Percentiles rank a stretch among this genome's conserved stretches.
Evolutionary conservation across 2,329 filamentous ascomycete species (phyloP).

Genomic region (Aspergillus caelatus): DNA sequence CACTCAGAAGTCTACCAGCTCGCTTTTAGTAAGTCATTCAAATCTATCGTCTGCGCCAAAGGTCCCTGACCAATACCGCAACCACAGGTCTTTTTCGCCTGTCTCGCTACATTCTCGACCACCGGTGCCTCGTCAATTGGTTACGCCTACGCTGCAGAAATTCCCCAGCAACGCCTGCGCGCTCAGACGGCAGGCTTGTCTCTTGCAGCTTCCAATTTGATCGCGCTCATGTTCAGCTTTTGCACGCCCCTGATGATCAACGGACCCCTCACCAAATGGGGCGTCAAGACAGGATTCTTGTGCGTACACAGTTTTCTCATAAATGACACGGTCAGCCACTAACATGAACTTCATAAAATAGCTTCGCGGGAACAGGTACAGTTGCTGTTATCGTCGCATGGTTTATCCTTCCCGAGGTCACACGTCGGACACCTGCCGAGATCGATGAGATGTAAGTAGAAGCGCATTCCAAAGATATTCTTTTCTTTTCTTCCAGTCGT

Average conservation of each 20-base stretch:
- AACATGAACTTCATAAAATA: conserved; percentile 11
- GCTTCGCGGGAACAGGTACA: conserved; percentile 39
- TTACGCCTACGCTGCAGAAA: conserved; percentile 48
- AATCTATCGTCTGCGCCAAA: background rate
- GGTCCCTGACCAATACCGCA: background rate
- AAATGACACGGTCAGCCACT: background rate
- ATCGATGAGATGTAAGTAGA: conserved; percentile 49
- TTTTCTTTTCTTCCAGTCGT: background rate
- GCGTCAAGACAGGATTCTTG: conserved; percentile 52
- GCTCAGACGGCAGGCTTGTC: conserved; percentile 45
- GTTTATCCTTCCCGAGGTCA: conserved; percentile 57
- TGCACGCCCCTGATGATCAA: conserved; percentile 52
- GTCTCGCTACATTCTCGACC: conserved; percentile 46
- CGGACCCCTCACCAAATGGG: conserved; percentile 39
- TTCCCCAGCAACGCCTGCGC: conserved; percentile 45
- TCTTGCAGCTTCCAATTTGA: conserved; percentile 43
- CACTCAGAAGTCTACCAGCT: conserved; percentile 34
- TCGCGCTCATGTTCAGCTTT: conserved; percentile 51
- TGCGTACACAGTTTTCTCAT: conserved; percentile 22
- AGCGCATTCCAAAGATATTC: background rate
- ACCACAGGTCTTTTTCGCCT: conserved; percentile 46
- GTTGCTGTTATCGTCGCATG: conserved; percentile 43
- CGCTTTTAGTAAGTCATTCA: conserved; percentile 35
- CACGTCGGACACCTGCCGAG: conserved; percentile 51
- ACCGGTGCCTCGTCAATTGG: conserved; percentile 48